phyloP scores from a whole-genome alignment of 257 asterid species.

The Plantago major region DNA sequence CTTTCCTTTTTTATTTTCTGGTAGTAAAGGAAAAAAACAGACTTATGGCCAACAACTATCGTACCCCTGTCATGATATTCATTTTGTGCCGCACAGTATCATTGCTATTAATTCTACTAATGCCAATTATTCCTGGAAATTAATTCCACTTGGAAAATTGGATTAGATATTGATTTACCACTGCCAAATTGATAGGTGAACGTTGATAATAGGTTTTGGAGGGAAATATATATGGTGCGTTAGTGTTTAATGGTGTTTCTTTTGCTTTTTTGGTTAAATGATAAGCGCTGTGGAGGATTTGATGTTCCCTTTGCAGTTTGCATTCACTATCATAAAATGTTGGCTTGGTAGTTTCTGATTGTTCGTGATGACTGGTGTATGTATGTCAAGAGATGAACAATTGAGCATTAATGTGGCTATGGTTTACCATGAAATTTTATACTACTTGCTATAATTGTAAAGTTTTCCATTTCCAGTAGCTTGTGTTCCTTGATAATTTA shows the following conservation, averaged over 20 bases:
- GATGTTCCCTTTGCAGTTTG: conserved; percentile 7
- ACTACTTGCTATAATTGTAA: too few species aligned
- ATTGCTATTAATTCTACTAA: too few species aligned
- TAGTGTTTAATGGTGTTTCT: not conserved
- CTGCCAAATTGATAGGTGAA: not conserved
- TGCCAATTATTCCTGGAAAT: not conserved
- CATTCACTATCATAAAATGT: not conserved
- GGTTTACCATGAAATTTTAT: too few species aligned
- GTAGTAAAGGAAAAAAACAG: too few species aligned
- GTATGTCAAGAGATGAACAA: too few species aligned
- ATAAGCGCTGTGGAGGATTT: not conserved
- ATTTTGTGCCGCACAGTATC: too few species aligned
- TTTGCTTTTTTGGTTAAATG: not conserved
- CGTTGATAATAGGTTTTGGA: not conserved
- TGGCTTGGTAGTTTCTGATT: not conserved
- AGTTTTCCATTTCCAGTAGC: too few species aligned
- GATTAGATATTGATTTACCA: not conserved
- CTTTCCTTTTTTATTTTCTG: too few species aligned
- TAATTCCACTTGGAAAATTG: not conserved
- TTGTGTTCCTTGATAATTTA: too few species aligned
- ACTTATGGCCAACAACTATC: too few species aligned
- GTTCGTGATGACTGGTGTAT: not conserved
- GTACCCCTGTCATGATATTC: too few species aligned
- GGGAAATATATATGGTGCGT: not conserved
- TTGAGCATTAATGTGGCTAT: too few species aligned